Evolutionary conservation across 164 flowering plant genomes (phyloP).

Genomic region (Vitis amurensis): DNA sequence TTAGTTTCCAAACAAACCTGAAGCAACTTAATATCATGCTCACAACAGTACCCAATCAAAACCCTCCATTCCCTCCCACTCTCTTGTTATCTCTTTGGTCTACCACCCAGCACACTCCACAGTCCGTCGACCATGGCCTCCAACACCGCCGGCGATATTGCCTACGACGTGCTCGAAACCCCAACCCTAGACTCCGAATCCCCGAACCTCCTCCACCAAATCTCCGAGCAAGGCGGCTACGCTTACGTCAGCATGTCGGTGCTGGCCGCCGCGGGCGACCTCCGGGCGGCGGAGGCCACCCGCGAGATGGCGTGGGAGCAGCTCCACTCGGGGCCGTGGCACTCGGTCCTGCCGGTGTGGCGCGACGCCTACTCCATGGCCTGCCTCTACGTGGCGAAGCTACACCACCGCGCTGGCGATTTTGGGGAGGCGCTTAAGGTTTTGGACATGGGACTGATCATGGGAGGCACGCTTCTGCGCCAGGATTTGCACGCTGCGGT

Average conservation of each 20-base stretch:
- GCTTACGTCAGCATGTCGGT: slow-evolving; percentile 64
- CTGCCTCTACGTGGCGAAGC: slow-evolving; percentile 68
- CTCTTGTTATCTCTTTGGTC: not conserved
- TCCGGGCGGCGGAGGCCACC: slow-evolving; percentile 84
- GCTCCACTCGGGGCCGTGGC: slow-evolving; percentile 96
- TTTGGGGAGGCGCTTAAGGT: slow-evolving; percentile 61
- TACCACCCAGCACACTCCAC: slow-evolving; percentile 1
- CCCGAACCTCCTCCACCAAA: slow-evolving; percentile 44
- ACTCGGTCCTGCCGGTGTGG: slow-evolving; percentile 84
- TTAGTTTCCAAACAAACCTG: too few relatives aligned
- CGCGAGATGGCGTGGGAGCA: slow-evolving; percentile 99
- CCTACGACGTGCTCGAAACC: slow-evolving; percentile 30
- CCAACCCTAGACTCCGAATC: slow-evolving; percentile 56
- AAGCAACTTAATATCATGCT: too few relatives aligned
- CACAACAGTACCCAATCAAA: too few relatives aligned
- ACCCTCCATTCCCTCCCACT: not conserved
- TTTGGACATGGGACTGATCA: slow-evolving; percentile 83
- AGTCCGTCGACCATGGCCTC: slow-evolving; percentile 13
- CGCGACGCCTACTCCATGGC: slow-evolving; percentile 95
- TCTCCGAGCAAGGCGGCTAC: slow-evolving; percentile 78
- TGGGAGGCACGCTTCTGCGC: slow-evolving; percentile 79
- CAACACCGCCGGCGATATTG: slow-evolving; percentile 7
- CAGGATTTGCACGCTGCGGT: slow-evolving; percentile 57
- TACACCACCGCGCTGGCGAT: slow-evolving; percentile 43
- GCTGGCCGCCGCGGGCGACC: slow-evolving; percentile 59